A percentile compares a stretch with the other conserved stretches of the same genome.
phyloP scores from a whole-genome alignment of 495 filamentous ascomycete genomes.

The Trichoderma erinaceum region DNA sequence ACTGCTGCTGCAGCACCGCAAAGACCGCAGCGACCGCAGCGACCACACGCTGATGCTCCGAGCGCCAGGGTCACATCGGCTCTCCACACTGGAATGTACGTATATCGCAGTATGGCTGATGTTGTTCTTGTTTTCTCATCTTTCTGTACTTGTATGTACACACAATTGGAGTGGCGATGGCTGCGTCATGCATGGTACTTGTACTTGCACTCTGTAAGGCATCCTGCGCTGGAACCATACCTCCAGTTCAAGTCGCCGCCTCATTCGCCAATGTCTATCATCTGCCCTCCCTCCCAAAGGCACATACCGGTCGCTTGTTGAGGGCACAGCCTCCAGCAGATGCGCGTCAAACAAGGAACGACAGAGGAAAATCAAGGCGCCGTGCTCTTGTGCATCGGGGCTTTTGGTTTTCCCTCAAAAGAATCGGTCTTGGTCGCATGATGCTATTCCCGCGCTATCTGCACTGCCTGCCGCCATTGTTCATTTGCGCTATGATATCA shows the following conservation, averaged over 20 bases:
- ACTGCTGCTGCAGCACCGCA: not conserved
- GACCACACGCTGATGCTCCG: no score
- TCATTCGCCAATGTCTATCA: not conserved
- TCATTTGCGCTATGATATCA: no score
- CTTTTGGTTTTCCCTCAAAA: not conserved
- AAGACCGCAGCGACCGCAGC: no score
- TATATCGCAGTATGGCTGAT: not conserved
- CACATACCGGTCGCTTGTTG: not conserved
- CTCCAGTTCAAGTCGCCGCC: not conserved
- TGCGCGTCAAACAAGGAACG: conserved; percentile 4
- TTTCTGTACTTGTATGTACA: no score
- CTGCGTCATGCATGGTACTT: not conserved
- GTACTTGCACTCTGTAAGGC: not conserved
- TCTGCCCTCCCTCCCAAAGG: not conserved
- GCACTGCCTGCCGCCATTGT: not conserved
- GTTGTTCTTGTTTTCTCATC: no score
- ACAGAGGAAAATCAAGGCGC: not conserved
- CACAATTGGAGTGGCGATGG: not conserved
- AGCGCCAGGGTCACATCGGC: no score
- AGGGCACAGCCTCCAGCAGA: conserved; percentile 11
- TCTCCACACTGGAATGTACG: conserved; percentile 2
- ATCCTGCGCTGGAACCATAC: not conserved
- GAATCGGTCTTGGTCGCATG: not conserved
- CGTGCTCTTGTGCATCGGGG: not conserved
- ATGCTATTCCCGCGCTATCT: not conserved